phyloP scores from a whole-genome alignment of 2,329 filamentous ascomycete species.

The Pseudogymnoascus sp. region DNA sequence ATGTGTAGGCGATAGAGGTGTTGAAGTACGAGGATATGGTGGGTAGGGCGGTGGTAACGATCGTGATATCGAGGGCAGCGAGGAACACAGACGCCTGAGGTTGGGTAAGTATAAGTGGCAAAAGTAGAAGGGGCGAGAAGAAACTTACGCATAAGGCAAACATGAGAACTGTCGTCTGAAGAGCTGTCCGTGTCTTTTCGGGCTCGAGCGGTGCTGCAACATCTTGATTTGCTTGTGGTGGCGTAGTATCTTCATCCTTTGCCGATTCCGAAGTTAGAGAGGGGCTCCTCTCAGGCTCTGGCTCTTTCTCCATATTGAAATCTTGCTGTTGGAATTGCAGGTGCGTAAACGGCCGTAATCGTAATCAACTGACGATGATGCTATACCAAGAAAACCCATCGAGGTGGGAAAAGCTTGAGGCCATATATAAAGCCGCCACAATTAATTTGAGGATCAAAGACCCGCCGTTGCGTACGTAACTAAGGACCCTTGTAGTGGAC shows the following conservation, averaged over 20 bases:
- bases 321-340: background rate
- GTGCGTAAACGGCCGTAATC: background rate
- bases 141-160: constrained; percentile 25
- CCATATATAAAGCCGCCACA: background rate
- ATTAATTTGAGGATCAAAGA: background rate
- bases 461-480: background rate
- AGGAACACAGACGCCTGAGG: constrained; percentile 16
- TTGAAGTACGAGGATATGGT: constrained; percentile 50
- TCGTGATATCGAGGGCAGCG: constrained; percentile 37
- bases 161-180: constrained; percentile 28
- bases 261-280: background rate
- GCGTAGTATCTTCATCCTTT: background rate
- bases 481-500: background rate
- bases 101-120: background rate
- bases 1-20: constrained; percentile 51
- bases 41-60: constrained; percentile 54
- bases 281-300: background rate
- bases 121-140: constrained; percentile 14
- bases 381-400: background rate
- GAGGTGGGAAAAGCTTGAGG: background rate
- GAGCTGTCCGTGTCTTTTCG: constrained; percentile 24
- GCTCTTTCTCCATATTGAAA: background rate
- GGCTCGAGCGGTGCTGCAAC: constrained; percentile 14
- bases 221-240: background rate
- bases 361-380: background rate